Conservation (phyloP, 345 rosid genomes). For the Citrus medica region DNA sequence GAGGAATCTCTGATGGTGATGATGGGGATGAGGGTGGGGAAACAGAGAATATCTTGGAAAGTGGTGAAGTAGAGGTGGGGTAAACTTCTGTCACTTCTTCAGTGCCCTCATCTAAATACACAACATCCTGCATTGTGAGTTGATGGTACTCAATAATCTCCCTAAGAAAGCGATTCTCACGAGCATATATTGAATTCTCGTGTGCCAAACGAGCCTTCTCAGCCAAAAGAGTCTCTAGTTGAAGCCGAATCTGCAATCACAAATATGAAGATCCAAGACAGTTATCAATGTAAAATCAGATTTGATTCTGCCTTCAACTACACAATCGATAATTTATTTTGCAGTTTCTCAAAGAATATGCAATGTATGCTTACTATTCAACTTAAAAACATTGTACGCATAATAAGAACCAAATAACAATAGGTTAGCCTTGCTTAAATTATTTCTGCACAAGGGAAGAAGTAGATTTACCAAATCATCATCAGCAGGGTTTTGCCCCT, state of each 20-base stretch:
- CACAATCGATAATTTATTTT: background rate
- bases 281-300: background rate
- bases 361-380: background rate
- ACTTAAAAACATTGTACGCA: background rate
- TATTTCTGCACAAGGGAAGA: background rate
- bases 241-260: slow-evolving; percentile 74
- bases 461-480: slow-evolving; percentile 70
- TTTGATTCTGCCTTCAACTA: background rate
- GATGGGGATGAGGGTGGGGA: slow-evolving; percentile 59
- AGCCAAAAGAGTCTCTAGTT: slow-evolving; percentile 90
- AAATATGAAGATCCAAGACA: background rate
- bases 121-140: slow-evolving; percentile 94
- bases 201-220: slow-evolving; percentile 95
- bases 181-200: slow-evolving; percentile 74
- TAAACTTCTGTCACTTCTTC: slow-evolving; percentile 77
- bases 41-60: slow-evolving; percentile 41
- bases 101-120: slow-evolving; percentile 78
- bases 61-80: slow-evolving; percentile 33
- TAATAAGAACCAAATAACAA: background rate
- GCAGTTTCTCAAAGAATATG: background rate
- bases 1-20: slow-evolving; percentile 33
- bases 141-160: slow-evolving; percentile 97
- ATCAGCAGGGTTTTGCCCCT: slow-evolving; percentile 74
- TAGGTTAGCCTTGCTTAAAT: background rate
- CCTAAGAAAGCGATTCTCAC: slow-evolving; percentile 91